Base-by-base conservation (phyloP, 1,139 yeast species). In the Groenewaldozyma sp. region DNA sequence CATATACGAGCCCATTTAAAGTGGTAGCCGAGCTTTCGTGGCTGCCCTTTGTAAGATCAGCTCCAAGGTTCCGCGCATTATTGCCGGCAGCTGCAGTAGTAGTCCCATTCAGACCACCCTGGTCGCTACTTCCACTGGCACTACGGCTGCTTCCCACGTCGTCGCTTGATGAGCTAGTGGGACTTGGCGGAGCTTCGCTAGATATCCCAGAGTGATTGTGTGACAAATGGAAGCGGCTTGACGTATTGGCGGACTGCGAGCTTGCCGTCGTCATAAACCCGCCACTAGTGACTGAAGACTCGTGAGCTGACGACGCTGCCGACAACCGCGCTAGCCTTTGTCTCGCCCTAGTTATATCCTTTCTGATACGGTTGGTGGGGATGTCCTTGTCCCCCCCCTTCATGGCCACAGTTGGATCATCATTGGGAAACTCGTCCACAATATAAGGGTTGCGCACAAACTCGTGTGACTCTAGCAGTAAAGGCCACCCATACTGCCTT, bases 401-500 rank as follows among this genome's bases (percentile, higher is more conserved):
- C 26, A 22, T 7, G 26, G 26, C 26, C 10, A 22, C 10, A 7
- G 11, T 7, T 22, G 26, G 10, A 45, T 40, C 37, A 9, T 45
- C 47, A 6, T 45, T 41, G 10, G 55, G 57, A 33, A 42, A 52
- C 31, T 79, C 84, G 1, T 86, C 80, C 46, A 73, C 45, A 32
- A 82, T 68, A 47, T 74, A 81, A 0, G 95, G 95, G 40, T 77
- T 69, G 33, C 76, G 62, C 13, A 86, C 95, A 65, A 79, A 82
- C 0, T 96, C 95, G 58, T 88, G 96, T 51, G 77, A 76, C 49
- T 78, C 78, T 45, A 88, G 62, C 38, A 88, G 60, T 6, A 84
- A 64, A 2, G 96, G 95, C 96, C 96, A 88, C 9, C 83, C 81
- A 45, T 73, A 70, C 50, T 75, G 78, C 45, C 97, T 70, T 41